A percentile compares a stretch with the other conserved stretches of the same genome.
phyloP scores from a whole-genome alignment of 2,329 filamentous ascomycete genomes.

The Colletotrichum lentis region DNA sequence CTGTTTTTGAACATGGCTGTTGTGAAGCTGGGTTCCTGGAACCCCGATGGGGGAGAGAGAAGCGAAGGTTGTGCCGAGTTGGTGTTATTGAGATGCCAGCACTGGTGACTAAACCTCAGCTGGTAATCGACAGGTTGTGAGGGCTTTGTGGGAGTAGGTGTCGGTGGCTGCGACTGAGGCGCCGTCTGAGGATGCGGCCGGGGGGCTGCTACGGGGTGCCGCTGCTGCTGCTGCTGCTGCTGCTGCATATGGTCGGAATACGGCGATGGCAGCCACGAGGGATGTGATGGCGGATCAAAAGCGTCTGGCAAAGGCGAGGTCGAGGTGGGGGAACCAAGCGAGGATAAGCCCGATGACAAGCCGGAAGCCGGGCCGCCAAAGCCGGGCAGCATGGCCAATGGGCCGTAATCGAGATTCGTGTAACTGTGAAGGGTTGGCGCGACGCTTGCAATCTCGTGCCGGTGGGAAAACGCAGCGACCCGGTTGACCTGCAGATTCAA shows the following conservation, averaged over 20 bases:
- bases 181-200: slow-evolving; percentile 42
- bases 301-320: slow-evolving; percentile 42
- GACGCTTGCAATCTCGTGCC: slow-evolving; percentile 54
- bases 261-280: slow-evolving; percentile 50
- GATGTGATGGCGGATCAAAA: slow-evolving; percentile 46
- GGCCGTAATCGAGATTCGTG: slow-evolving; percentile 53
- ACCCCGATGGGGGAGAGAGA: slow-evolving; percentile 41
- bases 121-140: slow-evolving; percentile 44
- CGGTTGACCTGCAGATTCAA: slow-evolving; percentile 62
- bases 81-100: slow-evolving; percentile 57
- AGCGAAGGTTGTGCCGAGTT: slow-evolving; percentile 37
- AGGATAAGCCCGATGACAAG: slow-evolving; percentile 47
- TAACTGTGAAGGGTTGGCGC: slow-evolving; percentile 53
- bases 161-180: slow-evolving; percentile 23
- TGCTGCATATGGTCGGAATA: slow-evolving; percentile 46
- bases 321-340: slow-evolving; percentile 46
- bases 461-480: slow-evolving; percentile 57
- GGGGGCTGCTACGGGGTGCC: slow-evolving; percentile 44
- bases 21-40: slow-evolving; percentile 58
- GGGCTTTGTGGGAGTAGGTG: slow-evolving; percentile 24
- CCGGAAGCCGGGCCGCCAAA: slow-evolving; percentile 46
- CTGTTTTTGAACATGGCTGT: slow-evolving; percentile 72
- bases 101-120: slow-evolving; percentile 63
- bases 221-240: slow-evolving; percentile 18
- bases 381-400: slow-evolving; percentile 59